These are phyloP conservation scores for Aspergillus cejpii DNA, from an alignment of 2,329 filamentous ascomycete genomes.

Conservation along the genomic window DNA sequence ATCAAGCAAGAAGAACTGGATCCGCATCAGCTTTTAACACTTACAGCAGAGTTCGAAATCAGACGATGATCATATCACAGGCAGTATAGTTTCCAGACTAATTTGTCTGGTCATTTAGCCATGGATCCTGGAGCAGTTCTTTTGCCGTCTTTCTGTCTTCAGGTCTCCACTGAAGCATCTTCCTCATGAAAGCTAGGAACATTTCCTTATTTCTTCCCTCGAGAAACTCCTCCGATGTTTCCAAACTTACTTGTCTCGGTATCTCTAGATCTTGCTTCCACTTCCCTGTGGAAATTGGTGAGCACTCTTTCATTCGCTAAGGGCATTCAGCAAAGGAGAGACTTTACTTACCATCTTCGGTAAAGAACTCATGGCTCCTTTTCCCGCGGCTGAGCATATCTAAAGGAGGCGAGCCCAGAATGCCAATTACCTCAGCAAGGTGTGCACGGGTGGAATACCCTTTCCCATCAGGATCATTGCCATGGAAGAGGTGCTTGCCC, in stretches of 20 bases:
- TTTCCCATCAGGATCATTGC: slow-evolving; percentile 34
- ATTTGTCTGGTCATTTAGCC: slow-evolving; percentile 8
- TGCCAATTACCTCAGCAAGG: slow-evolving; percentile 42
- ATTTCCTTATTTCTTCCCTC: slow-evolving; percentile 12
- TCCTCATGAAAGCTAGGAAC: slow-evolving; percentile 15
- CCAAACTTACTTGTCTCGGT: slow-evolving; percentile 8
- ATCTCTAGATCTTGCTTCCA: slow-evolving; percentile 21
- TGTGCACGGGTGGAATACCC: slow-evolving; percentile 37
- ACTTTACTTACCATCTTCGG: slow-evolving; percentile 32
- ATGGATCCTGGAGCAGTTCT: slow-evolving; percentile 15
- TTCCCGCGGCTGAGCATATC: slow-evolving; percentile 30
- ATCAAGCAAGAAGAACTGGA: no score
- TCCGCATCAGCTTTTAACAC: no score
- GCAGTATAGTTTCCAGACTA: no score
- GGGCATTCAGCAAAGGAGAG: background rate
- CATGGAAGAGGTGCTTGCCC: slow-evolving; percentile 40
- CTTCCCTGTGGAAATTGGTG: slow-evolving; percentile 10
- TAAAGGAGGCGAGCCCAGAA: slow-evolving; percentile 41
- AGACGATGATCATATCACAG: no score
- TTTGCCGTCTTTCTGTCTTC: slow-evolving; percentile 17
- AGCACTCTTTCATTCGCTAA: background rate
- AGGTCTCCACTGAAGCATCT: slow-evolving; percentile 17
- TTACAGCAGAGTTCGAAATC: no score
- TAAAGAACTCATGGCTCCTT: slow-evolving; percentile 37
- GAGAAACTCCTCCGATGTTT: slow-evolving; percentile 16